Base-by-base conservation (phyloP, 208 protist species). In the Leishmania martiniquensis region DNA sequence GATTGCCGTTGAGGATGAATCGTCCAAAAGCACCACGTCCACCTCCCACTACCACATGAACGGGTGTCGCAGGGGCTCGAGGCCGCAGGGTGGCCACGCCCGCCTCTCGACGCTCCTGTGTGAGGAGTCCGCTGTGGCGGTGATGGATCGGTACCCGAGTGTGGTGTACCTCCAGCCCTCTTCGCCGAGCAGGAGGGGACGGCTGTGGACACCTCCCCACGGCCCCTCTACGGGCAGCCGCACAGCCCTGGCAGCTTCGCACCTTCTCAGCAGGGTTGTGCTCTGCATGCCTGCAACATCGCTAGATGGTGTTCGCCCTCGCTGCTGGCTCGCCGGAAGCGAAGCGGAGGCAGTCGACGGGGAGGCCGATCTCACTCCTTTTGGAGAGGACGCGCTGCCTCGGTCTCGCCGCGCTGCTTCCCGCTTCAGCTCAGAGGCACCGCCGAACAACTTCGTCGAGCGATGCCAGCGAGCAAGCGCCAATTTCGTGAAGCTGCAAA, bases 281-380 rank as follows among this genome's bases (percentile, higher is more conserved):
- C 55, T 97, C 34, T 95, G 89, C 63, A 76, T 67, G 37, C 93
- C 93, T 0, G 32, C 25, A 17, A 95, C 90, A 25, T 89, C 87
- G 34, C 85, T 83, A 32, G 93, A 97, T 59, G 93, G 93, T 7
- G 76, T 86, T 17, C 87, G 87, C 1, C 87, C 91, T 13, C 91
- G 90, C 32, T 63, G 77, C 13, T 81, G 87, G 32, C 68, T 91
- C 13, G 77, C 72, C 37, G 67, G 73, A 51, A 68, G 47, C 3
- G 47, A 70, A 4, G 63, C 72, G 13, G 70, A 67, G 9, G 77
- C 25, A 17, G 57, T 78, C 10, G 76, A 88, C 39, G 65, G 45
- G 25, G 75, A 76, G 37, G 60, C 39, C 55, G 59, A 25, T 65
- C 51, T 49, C 44, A 15, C 34, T 17, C 72, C 72, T 12, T 66